These are phyloP conservation scores for Pyrus bretschneideri DNA, from an alignment of 306 rosid genomes.

Conservation along the genomic window DNA sequence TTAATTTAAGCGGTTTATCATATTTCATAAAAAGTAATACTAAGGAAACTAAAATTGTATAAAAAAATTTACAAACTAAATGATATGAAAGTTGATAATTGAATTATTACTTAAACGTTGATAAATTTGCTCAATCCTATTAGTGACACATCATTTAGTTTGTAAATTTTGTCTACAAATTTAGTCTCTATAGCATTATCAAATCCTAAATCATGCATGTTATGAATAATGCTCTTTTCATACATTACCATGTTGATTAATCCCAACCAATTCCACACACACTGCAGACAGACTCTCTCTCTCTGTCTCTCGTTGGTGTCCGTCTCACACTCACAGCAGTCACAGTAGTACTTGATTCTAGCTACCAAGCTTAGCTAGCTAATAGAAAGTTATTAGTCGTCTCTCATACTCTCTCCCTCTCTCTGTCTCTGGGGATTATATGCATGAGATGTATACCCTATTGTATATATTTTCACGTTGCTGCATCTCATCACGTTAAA, in stretches of 20 bases:
- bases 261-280: slow-evolving; percentile 49
- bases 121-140: no score
- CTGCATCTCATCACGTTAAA: neutral
- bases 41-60: fast-evolving
- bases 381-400: slow-evolving; percentile 17
- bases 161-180: no score
- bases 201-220: neutral
- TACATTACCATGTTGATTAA: slow-evolving; percentile 83
- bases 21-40: neutral
- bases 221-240: slow-evolving; percentile 44
- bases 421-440: neutral
- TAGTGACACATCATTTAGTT: no score
- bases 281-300: slow-evolving; percentile 17
- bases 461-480: neutral
- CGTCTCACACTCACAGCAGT: slow-evolving; percentile 24
- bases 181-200: no score
- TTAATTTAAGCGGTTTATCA: slow-evolving; percentile 43
- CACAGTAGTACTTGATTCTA: neutral
- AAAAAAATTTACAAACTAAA: no score
- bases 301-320: neutral
- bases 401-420: slow-evolving; percentile 8
- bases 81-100: no score
- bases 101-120: no score
- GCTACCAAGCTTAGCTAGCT: neutral
- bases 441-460: neutral